These are phyloP conservation scores for Senecio squalidus DNA, from an alignment of 140 eudicot species.

Conservation along the genomic window DNA sequence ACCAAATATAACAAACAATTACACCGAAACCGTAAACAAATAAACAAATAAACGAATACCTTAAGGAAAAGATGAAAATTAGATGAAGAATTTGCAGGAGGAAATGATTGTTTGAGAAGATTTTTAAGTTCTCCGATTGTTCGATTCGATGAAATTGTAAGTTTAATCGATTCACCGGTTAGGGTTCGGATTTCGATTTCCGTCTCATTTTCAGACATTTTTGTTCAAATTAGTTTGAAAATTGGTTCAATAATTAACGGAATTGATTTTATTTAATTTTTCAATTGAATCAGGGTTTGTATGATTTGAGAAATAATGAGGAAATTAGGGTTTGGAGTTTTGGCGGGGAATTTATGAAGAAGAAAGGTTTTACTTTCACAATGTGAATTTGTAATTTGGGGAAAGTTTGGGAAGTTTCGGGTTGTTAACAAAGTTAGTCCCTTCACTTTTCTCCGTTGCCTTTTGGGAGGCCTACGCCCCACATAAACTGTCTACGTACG, in stretches of 20 bases:
- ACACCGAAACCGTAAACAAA: background rate
- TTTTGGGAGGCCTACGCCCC: no score
- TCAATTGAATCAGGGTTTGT: no score
- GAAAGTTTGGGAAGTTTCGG: no score
- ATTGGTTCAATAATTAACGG: background rate
- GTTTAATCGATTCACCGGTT: slow-evolving; percentile 50
- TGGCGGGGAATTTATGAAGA: no score
- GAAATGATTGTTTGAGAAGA: slow-evolving; percentile 44
- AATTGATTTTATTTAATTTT: background rate
- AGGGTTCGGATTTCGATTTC: slow-evolving; percentile 62
- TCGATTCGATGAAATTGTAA: slow-evolving; percentile 40
- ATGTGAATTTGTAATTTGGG: no score
- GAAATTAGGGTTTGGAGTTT: no score
- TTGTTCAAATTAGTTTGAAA: background rate
- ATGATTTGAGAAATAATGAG: no score
- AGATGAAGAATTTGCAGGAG: slow-evolving; percentile 55
- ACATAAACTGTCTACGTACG: no score
- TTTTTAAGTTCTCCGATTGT: slow-evolving; percentile 64
- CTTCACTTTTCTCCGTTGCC: no score
- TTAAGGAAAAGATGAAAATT: slow-evolving; percentile 74
- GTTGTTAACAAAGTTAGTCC: no score
- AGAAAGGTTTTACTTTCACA: no score
- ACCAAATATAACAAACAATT: background rate
- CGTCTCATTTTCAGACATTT: slow-evolving; percentile 30
- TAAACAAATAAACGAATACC: slow-evolving; percentile 25